phyloP scores from a whole-genome alignment of 2,329 filamentous ascomycete genomes.

The Aciculosporium take region DNA sequence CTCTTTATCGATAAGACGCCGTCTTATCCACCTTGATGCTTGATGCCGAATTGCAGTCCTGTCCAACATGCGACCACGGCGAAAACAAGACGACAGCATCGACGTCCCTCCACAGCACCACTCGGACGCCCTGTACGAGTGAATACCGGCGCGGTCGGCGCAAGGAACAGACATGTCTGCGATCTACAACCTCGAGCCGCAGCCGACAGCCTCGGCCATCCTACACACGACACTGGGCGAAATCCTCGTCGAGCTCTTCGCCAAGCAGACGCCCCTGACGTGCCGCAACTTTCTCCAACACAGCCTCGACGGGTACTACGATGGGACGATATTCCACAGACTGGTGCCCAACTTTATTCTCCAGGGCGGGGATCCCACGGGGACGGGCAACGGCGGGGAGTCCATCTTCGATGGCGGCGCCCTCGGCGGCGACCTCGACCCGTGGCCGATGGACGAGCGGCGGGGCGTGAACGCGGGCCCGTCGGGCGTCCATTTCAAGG shows the following conservation, averaged over 20 bases:
- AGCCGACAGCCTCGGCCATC: slow-evolving; percentile 82
- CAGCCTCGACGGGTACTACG: slow-evolving; percentile 90
- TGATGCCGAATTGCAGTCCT: not conserved
- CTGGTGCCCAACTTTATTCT: slow-evolving; percentile 84
- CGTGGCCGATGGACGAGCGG: slow-evolving; percentile 53
- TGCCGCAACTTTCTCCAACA: slow-evolving; percentile 93
- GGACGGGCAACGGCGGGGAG: slow-evolving; percentile 81
- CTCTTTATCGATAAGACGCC: not conserved
- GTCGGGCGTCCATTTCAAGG: slow-evolving; percentile 49
- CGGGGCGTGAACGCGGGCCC: slow-evolving; percentile 46
- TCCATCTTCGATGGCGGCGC: slow-evolving; percentile 81
- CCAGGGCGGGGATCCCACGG: slow-evolving; percentile 88
- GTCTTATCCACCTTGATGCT: not conserved
- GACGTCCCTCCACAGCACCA: no score
- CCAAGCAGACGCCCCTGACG: slow-evolving; percentile 81
- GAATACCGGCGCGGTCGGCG: not conserved
- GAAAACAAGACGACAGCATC: not conserved
- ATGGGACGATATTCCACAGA: slow-evolving; percentile 85
- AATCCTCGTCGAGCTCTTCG: slow-evolving; percentile 83
- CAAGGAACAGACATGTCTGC: slow-evolving; percentile 60
- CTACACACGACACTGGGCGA: slow-evolving; percentile 84
- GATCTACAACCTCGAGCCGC: slow-evolving; percentile 88
- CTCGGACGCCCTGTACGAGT: no score
- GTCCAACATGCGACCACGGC: not conserved
- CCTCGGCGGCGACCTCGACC: slow-evolving; percentile 57